Evolutionary conservation across 2,329 filamentous ascomycete genomes (phyloP), one percentile per base, ranked within the genome.

Genomic region (Talaromyces pinophilus): DNA sequence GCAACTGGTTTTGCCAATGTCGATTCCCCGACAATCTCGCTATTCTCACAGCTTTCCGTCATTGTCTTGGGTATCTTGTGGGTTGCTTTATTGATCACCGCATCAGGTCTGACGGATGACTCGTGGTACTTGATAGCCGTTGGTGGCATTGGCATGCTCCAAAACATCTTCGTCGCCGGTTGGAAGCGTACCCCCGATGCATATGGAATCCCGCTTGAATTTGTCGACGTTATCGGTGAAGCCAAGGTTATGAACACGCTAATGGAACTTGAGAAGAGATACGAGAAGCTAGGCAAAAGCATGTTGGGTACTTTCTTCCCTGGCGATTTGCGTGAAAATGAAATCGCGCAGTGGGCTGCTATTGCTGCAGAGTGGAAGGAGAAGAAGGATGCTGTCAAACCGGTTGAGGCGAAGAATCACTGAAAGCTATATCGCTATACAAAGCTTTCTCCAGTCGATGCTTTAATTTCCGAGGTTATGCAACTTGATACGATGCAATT

Each of bases 41-140:
- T 59, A 42, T 52, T 61, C 0, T 74, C 74, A 17, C 65, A 75
- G 5, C 40, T 71, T 2, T 62, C 66, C 7, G 69, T 71, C 11
- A 61, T 75, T 5, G 33, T 71, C 1, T 68, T 79, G 13, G 74
- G 77, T 1, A 50, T 75, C 0, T 42, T 80, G 8, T 83, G 80
- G 82, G 70, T 81, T 2, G 68, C 76, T 1, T 72, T 83, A 2
- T 74, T 83, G 1, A 78, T 83, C 28, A 77, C 76, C 1, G 78
- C 76, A 0, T 71, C 78, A 0, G 80, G 78, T 0, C 50, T 81
- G 2, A 71, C 75, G n/a, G 40, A 73, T 3, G 67, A 81, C 44
- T 74, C 77, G 0, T 83, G 81, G 80, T 81, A 73, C 67, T 69
- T 83, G 8, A 70, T 83, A 5, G 77, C 72, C 0, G 73, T 82